Evolutionary conservation across 2,329 filamentous ascomycete species (phyloP).

Genomic region (Colletotrichum sp.): DNA sequence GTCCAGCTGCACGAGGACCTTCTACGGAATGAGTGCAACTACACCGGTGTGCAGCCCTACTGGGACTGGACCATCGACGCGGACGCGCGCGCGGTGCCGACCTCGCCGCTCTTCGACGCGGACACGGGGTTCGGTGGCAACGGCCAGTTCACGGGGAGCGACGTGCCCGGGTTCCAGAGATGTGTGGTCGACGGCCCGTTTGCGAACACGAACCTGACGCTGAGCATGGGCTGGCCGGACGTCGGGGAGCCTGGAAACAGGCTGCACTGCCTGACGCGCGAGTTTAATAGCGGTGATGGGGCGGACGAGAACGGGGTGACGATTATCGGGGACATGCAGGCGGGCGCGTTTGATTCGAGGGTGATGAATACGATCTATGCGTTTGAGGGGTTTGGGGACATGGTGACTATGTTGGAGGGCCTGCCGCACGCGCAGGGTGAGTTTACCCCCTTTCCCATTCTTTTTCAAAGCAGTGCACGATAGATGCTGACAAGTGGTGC

Average conservation of each 20-base stretch:
- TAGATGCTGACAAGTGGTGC: not conserved
- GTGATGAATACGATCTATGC: conserved; percentile 21
- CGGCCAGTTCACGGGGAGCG: conserved; percentile 25
- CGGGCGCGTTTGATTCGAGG: conserved; percentile 8
- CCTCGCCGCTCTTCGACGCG: conserved; percentile 35
- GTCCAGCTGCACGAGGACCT: conserved; percentile 33
- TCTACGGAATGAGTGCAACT: conserved; percentile 34
- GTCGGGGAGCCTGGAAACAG: conserved; percentile 16
- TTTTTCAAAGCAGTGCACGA: too few relatives aligned
- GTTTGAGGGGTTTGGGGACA: conserved; percentile 16
- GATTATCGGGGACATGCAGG: conserved; percentile 25
- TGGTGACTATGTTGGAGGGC: conserved; percentile 22
- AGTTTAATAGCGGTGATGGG: conserved; percentile 20
- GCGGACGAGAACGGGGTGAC: conserved; percentile 14
- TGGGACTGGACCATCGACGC: conserved; percentile 34
- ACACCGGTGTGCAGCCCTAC: conserved; percentile 35
- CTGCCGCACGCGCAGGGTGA: conserved; percentile 22
- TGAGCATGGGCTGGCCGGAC: conserved; percentile 23
- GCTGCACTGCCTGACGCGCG: conserved; percentile 24
- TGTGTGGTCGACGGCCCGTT: conserved; percentile 30
- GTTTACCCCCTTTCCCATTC: not conserved
- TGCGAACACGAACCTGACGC: conserved; percentile 19
- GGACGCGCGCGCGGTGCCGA: conserved; percentile 2
- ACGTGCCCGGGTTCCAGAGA: not conserved
- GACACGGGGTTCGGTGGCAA: conserved; percentile 35